Evolutionary conservation across 768 basidiomycete species (phyloP), one percentile per base, ranked within the genome.

Genomic region (Hericium rajendrae): DNA sequence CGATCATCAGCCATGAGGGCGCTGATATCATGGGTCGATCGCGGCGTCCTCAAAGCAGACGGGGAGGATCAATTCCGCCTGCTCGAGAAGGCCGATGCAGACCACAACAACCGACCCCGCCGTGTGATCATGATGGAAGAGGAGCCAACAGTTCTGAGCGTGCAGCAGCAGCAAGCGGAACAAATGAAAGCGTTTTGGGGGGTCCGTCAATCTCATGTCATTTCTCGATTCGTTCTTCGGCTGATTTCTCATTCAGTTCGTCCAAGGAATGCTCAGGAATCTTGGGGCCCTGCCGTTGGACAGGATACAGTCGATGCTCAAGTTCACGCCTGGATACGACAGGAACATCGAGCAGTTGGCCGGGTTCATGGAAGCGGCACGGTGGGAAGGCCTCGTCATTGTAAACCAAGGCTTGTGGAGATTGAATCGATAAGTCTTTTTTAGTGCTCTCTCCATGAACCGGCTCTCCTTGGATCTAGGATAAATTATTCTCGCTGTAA

Each of bases 101-200:
- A 39, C 6, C 40, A 15, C 2, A 20, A 10, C 1, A n/a, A 5
- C 11, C 54, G 40, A 20, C n/a, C 46, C 13, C 28, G 32, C 9
- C 58, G 58, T 8, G 46, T 28, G 13, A 40, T 69, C 38, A 69
- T 71, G 2, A 66, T 82, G 38, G 79, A 77, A 20, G 76, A 75
- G 26, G 64, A 74, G 12, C 73, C 79, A 1, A 73, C 83, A 0
- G 69, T 84, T 11, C 68, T 80, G 38, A 78, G 76, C 20, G 72
- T 77, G 11, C 84, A 90, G 59, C 88, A 90, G 48, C 85, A 87
- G 48, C 84, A 91, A 66, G 83, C 84, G 0, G 88, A 91, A 64
- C 88, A 93, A 71, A 91, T 94, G 86, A 80, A 76, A 59, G 78
- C 92, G 0, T 90, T 85, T 68, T 94, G 91, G 91, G 91, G 89